Conservation (phyloP, 192 early-diverging fungal genomes). For the Backusella sp. region DNA sequence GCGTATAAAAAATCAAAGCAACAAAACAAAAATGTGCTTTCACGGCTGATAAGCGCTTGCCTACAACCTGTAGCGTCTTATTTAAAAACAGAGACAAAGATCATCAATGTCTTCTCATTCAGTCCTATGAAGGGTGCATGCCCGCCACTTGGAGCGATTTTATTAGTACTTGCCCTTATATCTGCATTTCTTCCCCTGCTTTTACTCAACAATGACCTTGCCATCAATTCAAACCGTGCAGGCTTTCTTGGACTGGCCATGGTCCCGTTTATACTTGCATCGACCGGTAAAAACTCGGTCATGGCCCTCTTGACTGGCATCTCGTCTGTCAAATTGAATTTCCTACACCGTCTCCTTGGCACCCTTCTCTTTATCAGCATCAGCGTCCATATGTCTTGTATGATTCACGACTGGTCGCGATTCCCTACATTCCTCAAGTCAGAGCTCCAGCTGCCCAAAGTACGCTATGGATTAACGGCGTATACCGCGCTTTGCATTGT, state of each 20-base stretch:
- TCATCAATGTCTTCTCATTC: conserved; percentile 44
- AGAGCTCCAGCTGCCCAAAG: conserved; percentile 33
- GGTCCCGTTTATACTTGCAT: conserved; percentile 49
- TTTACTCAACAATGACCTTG: conserved; percentile 35
- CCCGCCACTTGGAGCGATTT: conserved; percentile 39
- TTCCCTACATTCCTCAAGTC: conserved; percentile 23
- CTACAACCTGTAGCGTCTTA: neutral
- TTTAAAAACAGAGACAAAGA: conserved; percentile 22
- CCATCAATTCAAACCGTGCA: conserved; percentile 49
- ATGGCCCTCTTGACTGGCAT: conserved; percentile 43
- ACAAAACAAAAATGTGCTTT: neutral
- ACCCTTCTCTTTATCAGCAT: conserved; percentile 32
- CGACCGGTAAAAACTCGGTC: conserved; percentile 50
- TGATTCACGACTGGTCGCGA: conserved; percentile 40
- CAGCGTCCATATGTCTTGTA: conserved; percentile 49
- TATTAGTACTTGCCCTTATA: conserved; percentile 34
- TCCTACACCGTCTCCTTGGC: conserved; percentile 44
- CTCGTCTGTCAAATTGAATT: conserved; percentile 44
- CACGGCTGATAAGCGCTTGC: neutral
- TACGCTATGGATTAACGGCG: conserved; percentile 46
- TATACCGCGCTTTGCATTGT: conserved; percentile 47
- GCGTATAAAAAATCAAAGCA: neutral
- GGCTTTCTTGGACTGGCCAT: conserved; percentile 45
- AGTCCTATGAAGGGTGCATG: conserved; percentile 33
- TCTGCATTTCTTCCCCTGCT: conserved; percentile 35